Conservation (phyloP, 2,329 filamentous ascomycete species). For the Exophiala sideris region DNA sequence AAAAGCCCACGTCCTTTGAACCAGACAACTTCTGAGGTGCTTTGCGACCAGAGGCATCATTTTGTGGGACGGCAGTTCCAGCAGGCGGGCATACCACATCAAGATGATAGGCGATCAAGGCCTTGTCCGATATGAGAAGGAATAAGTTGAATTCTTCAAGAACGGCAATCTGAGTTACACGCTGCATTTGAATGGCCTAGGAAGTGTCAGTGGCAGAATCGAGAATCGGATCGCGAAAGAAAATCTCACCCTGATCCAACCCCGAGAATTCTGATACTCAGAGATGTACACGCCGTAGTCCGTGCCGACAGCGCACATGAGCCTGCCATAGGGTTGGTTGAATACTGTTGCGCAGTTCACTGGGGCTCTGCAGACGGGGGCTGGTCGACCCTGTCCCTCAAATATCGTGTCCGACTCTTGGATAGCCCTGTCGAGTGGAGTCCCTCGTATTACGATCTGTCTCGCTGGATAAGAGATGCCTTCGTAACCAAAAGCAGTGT, state of each 20-base stretch:
- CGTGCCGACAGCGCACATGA: constrained; percentile 90
- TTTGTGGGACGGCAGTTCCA: constrained; percentile 58
- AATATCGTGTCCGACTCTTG: constrained; percentile 79
- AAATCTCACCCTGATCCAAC: constrained; percentile 77
- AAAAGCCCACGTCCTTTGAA: constrained; percentile 92
- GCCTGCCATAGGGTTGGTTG: constrained; percentile 71
- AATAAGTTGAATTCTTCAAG: constrained; percentile 95
- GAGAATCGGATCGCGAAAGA: constrained; percentile 18
- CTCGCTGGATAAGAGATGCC: constrained; percentile 44
- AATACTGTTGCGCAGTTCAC: constrained; percentile 96
- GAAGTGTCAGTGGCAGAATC: constrained; percentile 31
- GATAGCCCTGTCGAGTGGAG: constrained; percentile 86
- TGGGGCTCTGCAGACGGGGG: constrained; percentile 76
- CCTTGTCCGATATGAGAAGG: constrained; percentile 85
- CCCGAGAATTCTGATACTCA: constrained; percentile 81
- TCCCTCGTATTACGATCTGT: constrained; percentile 77
- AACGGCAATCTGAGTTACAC: constrained; percentile 88
- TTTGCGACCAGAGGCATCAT: constrained; percentile 69
- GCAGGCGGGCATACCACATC: constrained; percentile 68
- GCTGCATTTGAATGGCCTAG: constrained; percentile 70
- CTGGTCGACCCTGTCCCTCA: constrained; percentile 59
- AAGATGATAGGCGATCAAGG: constrained; percentile 87
- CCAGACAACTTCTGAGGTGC: constrained; percentile 88
- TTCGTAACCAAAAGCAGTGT: constrained; percentile 85
- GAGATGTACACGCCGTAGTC: constrained; percentile 92